phyloP scores from a whole-genome alignment of 108 stramenopile species.

The Stephanodiscus triporus region DNA sequence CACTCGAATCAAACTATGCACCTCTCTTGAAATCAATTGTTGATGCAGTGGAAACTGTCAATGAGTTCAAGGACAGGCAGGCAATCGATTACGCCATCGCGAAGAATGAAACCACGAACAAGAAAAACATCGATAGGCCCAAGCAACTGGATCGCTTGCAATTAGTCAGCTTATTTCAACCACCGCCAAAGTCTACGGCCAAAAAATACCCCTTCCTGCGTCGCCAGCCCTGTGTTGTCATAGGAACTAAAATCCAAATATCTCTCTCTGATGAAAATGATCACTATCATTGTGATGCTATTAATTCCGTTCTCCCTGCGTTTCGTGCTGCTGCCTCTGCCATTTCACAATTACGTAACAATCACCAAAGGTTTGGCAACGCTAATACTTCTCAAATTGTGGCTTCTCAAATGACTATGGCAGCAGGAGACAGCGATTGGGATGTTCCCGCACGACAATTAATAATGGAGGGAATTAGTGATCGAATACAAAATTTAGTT shows the following conservation, averaged over 20 bases:
- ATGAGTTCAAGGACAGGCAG: slow-evolving; percentile 13
- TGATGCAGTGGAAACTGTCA: slow-evolving; percentile 38
- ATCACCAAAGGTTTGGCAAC: slow-evolving; percentile 7
- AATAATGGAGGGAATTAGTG: slow-evolving; percentile 32
- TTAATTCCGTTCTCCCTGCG: slow-evolving; percentile 31
- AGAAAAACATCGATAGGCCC: slow-evolving; percentile 5
- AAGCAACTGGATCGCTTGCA: slow-evolving; percentile 21
- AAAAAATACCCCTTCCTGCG: slow-evolving; percentile 34
- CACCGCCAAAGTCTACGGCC: slow-evolving; percentile 29
- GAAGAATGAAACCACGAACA: not conserved
- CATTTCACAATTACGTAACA: slow-evolving; percentile 36
- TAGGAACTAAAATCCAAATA: slow-evolving; percentile 41
- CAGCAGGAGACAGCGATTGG: slow-evolving; percentile 36
- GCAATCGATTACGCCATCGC: not conserved
- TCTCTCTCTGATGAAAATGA: not conserved
- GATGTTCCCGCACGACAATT: slow-evolving; percentile 24
- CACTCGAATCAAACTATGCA: slow-evolving; percentile 44
- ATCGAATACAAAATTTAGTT: slow-evolving; percentile 35
- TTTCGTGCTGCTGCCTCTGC: slow-evolving; percentile 53
- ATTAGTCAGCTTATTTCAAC: slow-evolving; percentile 35
- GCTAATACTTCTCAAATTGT: slow-evolving; percentile 22
- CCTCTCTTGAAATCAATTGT: slow-evolving; percentile 37
- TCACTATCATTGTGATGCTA: slow-evolving; percentile 23
- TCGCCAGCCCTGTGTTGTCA: slow-evolving; percentile 46
- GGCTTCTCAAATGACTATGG: slow-evolving; percentile 40